A percentile compares a stretch with the other conserved stretches of the same genome.
These are phyloP conservation scores for Nannizzia gypsea DNA, from an alignment of 2,329 filamentous ascomycete genomes.

Conservation along the genomic window DNA sequence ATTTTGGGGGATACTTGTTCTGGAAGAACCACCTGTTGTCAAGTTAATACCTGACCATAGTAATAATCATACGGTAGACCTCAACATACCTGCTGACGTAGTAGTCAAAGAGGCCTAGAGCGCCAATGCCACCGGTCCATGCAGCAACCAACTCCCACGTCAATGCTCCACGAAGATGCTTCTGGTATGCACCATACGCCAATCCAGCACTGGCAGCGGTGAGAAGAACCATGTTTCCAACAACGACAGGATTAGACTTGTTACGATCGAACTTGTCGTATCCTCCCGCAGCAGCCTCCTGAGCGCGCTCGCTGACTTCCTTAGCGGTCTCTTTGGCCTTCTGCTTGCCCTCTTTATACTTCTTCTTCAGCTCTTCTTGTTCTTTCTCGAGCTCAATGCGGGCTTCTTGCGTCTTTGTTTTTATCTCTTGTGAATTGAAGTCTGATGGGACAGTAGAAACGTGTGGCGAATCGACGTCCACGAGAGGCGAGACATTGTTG, in stretches of 20 bases:
- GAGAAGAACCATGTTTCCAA: slow-evolving; percentile 36
- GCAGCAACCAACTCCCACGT: slow-evolving; percentile 36
- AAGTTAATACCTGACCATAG: background rate
- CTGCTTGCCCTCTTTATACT: slow-evolving; percentile 1
- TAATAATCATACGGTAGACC: background rate
- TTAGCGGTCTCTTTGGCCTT: slow-evolving; percentile 17
- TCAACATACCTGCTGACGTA: slow-evolving; percentile 39
- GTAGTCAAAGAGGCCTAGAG: slow-evolving; percentile 36
- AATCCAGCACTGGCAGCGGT: slow-evolving; percentile 32
- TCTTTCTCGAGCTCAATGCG: slow-evolving; percentile 33
- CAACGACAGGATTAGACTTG: slow-evolving; percentile 36
- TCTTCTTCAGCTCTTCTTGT: slow-evolving; percentile 5
- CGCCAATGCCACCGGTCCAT: slow-evolving; percentile 34
- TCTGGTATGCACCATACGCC: slow-evolving; percentile 38
- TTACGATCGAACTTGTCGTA: slow-evolving; percentile 28
- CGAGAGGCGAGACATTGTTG: slow-evolving; percentile 27
- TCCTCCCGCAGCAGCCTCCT: slow-evolving; percentile 21
- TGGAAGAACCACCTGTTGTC: slow-evolving; percentile 37
- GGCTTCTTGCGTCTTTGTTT: slow-evolving; percentile 37
- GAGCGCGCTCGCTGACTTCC: slow-evolving; percentile 20
- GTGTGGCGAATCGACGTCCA: slow-evolving; percentile 39
- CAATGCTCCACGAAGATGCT: slow-evolving; percentile 35
- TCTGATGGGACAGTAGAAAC: slow-evolving; percentile 32
- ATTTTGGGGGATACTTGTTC: slow-evolving; percentile 35
- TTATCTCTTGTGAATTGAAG: slow-evolving; percentile 32